phyloP scores from a whole-genome alignment of 1,284 basidiomycete genomes.

The Puccinia horiana region DNA sequence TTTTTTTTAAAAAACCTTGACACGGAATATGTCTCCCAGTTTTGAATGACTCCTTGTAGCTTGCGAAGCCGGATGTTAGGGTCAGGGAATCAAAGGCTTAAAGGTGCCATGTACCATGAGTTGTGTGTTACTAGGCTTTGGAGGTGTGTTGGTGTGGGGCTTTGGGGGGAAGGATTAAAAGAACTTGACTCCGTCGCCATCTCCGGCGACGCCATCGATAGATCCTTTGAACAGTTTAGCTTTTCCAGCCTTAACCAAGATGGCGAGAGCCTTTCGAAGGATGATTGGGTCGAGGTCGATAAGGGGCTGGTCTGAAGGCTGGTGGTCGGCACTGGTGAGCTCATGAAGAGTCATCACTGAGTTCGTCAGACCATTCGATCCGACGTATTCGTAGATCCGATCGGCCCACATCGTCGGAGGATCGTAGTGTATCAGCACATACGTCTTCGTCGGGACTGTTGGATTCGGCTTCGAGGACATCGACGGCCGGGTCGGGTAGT shows the following conservation, averaged over 20 bases:
- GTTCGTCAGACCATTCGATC: conserved; percentile 33
- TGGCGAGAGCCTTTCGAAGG: conserved; percentile 18
- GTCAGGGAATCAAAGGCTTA: no score
- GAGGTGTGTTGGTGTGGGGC: no score
- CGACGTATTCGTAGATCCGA: conserved; percentile 25
- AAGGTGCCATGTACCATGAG: no score
- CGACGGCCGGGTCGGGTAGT: conserved; percentile 2
- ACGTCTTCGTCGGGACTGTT: background rate
- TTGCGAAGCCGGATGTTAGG: no score
- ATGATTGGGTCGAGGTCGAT: conserved; percentile 27
- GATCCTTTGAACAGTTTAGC: conserved; percentile 45
- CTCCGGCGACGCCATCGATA: conserved; percentile 39
- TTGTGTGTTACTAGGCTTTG: no score
- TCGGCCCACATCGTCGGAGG: conserved; percentile 1
- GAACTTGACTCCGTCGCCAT: conserved; percentile 44
- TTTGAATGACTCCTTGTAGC: no score
- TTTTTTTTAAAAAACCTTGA: no score
- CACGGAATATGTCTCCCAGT: no score
- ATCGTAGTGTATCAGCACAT: conserved; percentile 32
- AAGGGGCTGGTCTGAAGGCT: background rate
- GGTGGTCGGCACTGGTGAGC: conserved; percentile 13
- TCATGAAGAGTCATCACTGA: conserved; percentile 39
- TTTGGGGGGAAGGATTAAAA: conserved; percentile 20
- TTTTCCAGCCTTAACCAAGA: conserved; percentile 35
- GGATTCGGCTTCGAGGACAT: background rate